Evolutionary conservation across 1,284 basidiomycete genomes (phyloP), one percentile per base, ranked within the genome.

Genomic region (Apiotrichum mycotoxinovorans): DNA sequence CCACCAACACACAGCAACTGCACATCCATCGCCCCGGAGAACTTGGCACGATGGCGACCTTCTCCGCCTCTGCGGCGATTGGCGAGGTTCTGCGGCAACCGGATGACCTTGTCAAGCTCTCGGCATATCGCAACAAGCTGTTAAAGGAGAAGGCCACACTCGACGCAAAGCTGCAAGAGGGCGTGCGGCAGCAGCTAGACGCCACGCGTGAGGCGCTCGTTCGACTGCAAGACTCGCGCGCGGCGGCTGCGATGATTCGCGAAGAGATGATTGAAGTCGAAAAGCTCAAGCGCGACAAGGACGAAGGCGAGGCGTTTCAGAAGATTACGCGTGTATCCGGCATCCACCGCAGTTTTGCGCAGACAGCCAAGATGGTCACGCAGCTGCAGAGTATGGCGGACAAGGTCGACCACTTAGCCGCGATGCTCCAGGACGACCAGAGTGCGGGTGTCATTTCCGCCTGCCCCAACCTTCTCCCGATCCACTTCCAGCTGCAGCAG

Each of bases 131-230:
- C 60, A 95, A 94, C 81, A 96, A 96, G 74, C 83, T 98, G 27
- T 87, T 93, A 77, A 96, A 95, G 78, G 95, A 98, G 79, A 95
- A 96, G 77, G 86, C 91, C 0, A 89, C 91, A n/a, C 89, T 98
- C 62, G 91, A 96, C 69, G 87, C 89, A 5, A 85, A 95, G 69
- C 84, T 98, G 46, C 90, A 94, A 69, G 87, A 84, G 60, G 93
- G 93, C 17, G 92, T 96, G 57, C 93, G 91, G 73, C 91, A 95
- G 61, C 95, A 98, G 75, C 82, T 98, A 10, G 88, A 94, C 69
- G 85, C 91, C 0, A 97, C 93, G 11, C 81, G 92, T 46, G 89
- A 94, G 58, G 95, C 92, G 0, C 82, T 98, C 56, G 80, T 87
- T 59, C 93, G 89, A 72, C 82, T 98, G 1, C 82, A 95, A 58